These are phyloP conservation scores for Penicillium silybi DNA, from an alignment of 495 filamentous ascomycete species.

Conservation along the genomic window DNA sequence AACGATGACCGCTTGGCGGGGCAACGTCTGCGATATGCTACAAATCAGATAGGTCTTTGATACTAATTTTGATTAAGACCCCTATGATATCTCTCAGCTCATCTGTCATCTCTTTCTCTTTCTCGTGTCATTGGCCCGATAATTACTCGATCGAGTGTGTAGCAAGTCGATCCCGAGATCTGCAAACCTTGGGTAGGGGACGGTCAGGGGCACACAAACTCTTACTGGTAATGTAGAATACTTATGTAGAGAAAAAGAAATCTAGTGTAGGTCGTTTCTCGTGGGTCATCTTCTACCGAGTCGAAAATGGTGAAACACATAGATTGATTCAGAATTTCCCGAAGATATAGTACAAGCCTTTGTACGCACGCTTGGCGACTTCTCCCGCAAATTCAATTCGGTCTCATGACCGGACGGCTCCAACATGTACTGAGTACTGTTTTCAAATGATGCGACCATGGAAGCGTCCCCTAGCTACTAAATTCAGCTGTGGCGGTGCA, in stretches of 20 bases:
- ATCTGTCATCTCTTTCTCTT: background rate
- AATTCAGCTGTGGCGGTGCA: conserved; percentile 19
- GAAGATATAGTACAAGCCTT: background rate
- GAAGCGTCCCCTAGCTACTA: background rate
- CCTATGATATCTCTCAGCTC: background rate
- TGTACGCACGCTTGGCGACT: background rate
- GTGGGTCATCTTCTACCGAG: background rate
- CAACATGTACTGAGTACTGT: no score
- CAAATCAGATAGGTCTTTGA: background rate
- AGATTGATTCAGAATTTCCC: background rate
- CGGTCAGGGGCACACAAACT: background rate
- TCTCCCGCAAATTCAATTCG: background rate
- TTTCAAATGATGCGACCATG: background rate
- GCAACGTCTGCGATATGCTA: background rate
- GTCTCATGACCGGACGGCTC: background rate
- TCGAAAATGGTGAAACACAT: background rate
- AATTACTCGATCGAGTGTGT: background rate
- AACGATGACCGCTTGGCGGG: conserved; percentile 1
- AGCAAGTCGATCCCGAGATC: background rate
- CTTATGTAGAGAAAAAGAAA: no score
- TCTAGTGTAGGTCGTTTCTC: no score
- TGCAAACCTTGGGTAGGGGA: background rate
- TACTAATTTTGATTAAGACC: background rate
- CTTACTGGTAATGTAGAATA: no score
- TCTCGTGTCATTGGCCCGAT: background rate